Conservation (phyloP, 352 stramenopile species). For the Globisporangium paddicum region DNA sequence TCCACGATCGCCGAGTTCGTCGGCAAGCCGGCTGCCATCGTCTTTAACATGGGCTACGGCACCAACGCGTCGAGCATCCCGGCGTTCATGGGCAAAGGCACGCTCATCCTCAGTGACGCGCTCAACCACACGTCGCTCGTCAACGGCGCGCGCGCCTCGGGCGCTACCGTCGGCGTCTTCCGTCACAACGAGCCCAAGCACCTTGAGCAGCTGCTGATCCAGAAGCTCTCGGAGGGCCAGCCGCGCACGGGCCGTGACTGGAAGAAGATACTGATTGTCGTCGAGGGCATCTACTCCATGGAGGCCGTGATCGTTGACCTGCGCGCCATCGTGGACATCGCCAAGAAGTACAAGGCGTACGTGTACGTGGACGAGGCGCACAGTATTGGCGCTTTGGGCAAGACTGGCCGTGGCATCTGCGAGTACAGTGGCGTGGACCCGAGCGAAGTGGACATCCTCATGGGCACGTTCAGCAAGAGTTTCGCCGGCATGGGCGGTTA, state of each 20-base stretch:
- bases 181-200: slow-evolving; percentile 92
- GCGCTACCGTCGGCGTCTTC: slow-evolving; percentile 91
- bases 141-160: slow-evolving; percentile 88
- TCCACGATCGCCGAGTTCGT: slow-evolving; percentile 85
- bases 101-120: slow-evolving; percentile 93
- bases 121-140: slow-evolving; percentile 98
- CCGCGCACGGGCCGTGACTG: slow-evolving; percentile 89
- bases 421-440: slow-evolving; percentile 93
- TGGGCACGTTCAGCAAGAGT: slow-evolving; percentile 98
- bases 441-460: slow-evolving; percentile 95
- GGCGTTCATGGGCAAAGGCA: slow-evolving; percentile 84
- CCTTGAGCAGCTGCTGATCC: slow-evolving; percentile 79
- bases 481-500: slow-evolving; percentile 97
- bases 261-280: slow-evolving; percentile 94
- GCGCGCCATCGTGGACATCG: slow-evolving; percentile 76
- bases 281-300: slow-evolving; percentile 96
- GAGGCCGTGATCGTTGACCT: slow-evolving; percentile 94
- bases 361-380: slow-evolving; percentile 95
- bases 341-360: slow-evolving; percentile 94
- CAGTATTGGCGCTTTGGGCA: slow-evolving; percentile 92
- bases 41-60: slow-evolving; percentile 51
- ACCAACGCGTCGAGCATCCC: slow-evolving; percentile 95
- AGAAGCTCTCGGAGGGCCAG: slow-evolving; percentile 54
- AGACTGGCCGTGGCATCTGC: slow-evolving; percentile 87
- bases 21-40: slow-evolving; percentile 91